Percentiles rank a stretch among this genome's conserved stretches.
These are phyloP conservation scores for Symbiotaphrina buchneri DNA, from an alignment of 495 filamentous ascomycete genomes.

Conservation along the genomic window DNA sequence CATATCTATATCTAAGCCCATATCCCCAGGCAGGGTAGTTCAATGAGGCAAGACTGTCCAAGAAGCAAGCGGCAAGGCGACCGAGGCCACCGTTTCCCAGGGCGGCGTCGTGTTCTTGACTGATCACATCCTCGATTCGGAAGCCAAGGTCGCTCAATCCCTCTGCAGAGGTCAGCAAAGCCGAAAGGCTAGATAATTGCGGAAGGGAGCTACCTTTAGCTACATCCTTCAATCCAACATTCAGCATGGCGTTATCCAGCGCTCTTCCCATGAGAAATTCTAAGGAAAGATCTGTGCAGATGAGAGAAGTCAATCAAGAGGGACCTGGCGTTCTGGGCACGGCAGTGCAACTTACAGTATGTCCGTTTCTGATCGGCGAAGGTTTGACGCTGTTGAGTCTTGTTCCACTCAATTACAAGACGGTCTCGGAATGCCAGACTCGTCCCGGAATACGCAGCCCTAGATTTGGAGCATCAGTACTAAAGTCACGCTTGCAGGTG, in stretches of 20 bases:
- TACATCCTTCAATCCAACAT: slow-evolving; percentile 66
- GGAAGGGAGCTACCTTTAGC: slow-evolving; percentile 37
- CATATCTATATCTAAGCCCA: slow-evolving; percentile 82
- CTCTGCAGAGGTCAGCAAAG: slow-evolving; percentile 18
- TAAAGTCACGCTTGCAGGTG: not conserved
- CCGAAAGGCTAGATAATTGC: not conserved
- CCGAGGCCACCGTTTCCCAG: slow-evolving; percentile 92
- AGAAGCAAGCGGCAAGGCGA: slow-evolving; percentile 84
- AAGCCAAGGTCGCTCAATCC: slow-evolving; percentile 80
- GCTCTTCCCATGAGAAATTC: slow-evolving; percentile 96
- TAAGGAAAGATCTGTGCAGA: slow-evolving; percentile 47
- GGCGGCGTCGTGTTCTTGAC: slow-evolving; percentile 88
- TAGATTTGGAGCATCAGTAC: slow-evolving; percentile 7
- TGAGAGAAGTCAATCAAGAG: not conserved
- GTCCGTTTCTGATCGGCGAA: slow-evolving; percentile 75
- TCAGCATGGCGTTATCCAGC: slow-evolving; percentile 96
- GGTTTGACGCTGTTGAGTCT: slow-evolving; percentile 89
- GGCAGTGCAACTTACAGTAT: slow-evolving; percentile 36
- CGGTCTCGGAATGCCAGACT: slow-evolving; percentile 83
- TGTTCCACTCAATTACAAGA: slow-evolving; percentile 89
- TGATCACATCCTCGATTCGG: slow-evolving; percentile 87
- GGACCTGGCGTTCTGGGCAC: not conserved
- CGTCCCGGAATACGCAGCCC: slow-evolving; percentile 76
- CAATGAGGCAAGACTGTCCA: slow-evolving; percentile 83
- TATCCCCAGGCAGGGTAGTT: slow-evolving; percentile 97